A percentile compares a stretch with the other conserved stretches of the same genome.
These are phyloP conservation scores for Kuraishia borneana DNA, from an alignment of 805 yeast genomes.

Conservation along the genomic window DNA sequence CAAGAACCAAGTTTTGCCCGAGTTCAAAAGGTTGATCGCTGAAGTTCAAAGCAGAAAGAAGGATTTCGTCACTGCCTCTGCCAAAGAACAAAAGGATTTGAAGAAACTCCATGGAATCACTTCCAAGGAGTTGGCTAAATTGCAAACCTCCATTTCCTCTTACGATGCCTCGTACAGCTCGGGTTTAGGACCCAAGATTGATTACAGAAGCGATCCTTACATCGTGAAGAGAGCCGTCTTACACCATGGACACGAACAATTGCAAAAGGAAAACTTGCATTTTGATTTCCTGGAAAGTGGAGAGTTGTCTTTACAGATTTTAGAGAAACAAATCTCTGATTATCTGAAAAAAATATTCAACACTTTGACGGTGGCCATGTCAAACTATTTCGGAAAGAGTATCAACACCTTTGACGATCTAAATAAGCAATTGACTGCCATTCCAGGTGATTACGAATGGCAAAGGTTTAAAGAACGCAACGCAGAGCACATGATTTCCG, in stretches of 20 bases:
- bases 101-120: conserved; percentile 22
- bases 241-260: conserved; percentile 26
- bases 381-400: conserved; percentile 17
- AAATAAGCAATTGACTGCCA: conserved; percentile 17
- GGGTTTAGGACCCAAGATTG: conserved; percentile 13
- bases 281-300: conserved; percentile 29
- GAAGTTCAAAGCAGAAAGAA: conserved; percentile 32
- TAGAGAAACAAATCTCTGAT: conserved; percentile 31
- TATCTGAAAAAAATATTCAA: conserved; percentile 27
- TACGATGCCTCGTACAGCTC: conserved; percentile 8
- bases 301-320: conserved; percentile 26
- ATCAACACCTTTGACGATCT: conserved; percentile 18
- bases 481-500: conserved; percentile 16
- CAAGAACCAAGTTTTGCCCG: conserved; percentile 27
- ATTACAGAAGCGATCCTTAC: conserved; percentile 34
- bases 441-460: conserved; percentile 35
- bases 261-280: conserved; percentile 32
- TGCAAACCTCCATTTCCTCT: conserved; percentile 10
- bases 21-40: conserved; percentile 24
- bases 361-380: conserved; percentile 16
- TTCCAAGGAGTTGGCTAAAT: conserved; percentile 14
- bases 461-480: conserved; percentile 22
- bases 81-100: conserved; percentile 26
- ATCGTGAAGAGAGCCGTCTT: conserved; percentile 25
- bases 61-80: conserved; percentile 21